These are phyloP conservation scores for Cymbidium sinense DNA, from an alignment of 106 monocot species.

Conservation along the genomic window DNA sequence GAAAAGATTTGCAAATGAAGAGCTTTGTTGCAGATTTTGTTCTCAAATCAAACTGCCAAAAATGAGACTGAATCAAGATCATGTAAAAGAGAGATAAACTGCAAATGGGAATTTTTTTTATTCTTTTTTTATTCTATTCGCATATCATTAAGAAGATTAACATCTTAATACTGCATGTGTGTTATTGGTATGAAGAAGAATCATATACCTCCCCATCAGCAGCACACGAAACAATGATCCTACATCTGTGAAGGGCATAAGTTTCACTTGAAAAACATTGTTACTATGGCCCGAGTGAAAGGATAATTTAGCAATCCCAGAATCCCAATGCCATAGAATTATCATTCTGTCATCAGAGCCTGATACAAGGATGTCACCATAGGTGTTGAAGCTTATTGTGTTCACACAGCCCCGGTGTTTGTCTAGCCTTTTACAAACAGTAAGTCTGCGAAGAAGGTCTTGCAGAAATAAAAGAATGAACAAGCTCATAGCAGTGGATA, in stretches of 20 bases:
- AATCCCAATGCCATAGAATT: conserved; percentile 81
- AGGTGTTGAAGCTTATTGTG: conserved; percentile 61
- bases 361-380: conserved; percentile 66
- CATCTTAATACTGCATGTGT: too few species aligned
- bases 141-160: background rate
- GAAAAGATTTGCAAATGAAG: too few species aligned
- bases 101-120: background rate
- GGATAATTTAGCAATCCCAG: conserved; percentile 24
- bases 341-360: conserved; percentile 80
- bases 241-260: conserved; percentile 63
- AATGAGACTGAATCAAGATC: too few species aligned
- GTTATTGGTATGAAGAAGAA: background rate
- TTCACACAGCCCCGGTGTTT: conserved; percentile 88
- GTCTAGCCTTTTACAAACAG: too few species aligned
- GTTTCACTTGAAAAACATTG: conserved; percentile 67
- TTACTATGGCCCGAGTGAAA: conserved; percentile 71
- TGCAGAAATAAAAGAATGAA: too few species aligned
- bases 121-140: background rate
- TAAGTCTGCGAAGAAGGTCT: too few species aligned
- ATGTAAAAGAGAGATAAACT: background rate
- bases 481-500: background rate
- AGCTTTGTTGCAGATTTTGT: too few species aligned
- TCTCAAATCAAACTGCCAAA: too few species aligned
- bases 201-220: conserved; percentile 72
- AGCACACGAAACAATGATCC: conserved; percentile 62